Evolutionary conservation across 2,329 filamentous ascomycete genomes (phyloP).

Genomic region (Exophiala bonariae): DNA sequence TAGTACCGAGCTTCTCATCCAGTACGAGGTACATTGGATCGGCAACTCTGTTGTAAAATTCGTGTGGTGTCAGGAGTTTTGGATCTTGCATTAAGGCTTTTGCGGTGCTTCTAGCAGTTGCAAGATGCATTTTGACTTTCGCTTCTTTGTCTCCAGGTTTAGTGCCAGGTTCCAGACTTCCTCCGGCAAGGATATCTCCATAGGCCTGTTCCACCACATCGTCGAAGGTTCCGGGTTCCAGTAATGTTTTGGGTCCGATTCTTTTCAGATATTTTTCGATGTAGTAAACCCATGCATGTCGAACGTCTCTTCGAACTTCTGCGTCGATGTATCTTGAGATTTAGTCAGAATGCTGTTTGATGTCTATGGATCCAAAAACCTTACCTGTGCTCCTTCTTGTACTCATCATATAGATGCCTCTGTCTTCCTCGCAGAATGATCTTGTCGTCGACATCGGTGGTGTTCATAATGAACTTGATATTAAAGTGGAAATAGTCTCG

Average conservation of each 20-base stretch:
- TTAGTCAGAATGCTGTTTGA: constrained; percentile 13
- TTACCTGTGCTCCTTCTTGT: constrained; percentile 54
- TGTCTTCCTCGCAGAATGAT: constrained; percentile 70
- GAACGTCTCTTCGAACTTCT: constrained; percentile 51
- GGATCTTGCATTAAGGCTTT: constrained; percentile 45
- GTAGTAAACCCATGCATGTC: constrained; percentile 56
- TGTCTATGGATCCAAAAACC: not conserved
- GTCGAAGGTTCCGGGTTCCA: constrained; percentile 47
- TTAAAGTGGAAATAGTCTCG: constrained; percentile 80
- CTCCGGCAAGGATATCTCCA: constrained; percentile 55
- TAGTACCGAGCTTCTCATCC: constrained; percentile 61
- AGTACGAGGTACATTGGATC: constrained; percentile 80
- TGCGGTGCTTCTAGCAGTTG: constrained; percentile 57
- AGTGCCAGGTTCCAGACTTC: constrained; percentile 53
- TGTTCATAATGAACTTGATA: constrained; percentile 89
- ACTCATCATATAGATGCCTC: constrained; percentile 73
- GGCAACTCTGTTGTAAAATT: constrained; percentile 60
- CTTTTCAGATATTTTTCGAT: constrained; percentile 67
- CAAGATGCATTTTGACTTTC: constrained; percentile 87
- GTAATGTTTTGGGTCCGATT: constrained; percentile 42
- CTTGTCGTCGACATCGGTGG: constrained; percentile 81
- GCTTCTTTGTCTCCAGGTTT: constrained; percentile 74
- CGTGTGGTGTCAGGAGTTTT: constrained; percentile 32
- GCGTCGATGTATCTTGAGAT: constrained; percentile 32
- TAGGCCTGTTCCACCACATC: constrained; percentile 53